phyloP scores from a whole-genome alignment of 1,284 basidiomycete species.

The Melampsora abietis-canadensis region DNA sequence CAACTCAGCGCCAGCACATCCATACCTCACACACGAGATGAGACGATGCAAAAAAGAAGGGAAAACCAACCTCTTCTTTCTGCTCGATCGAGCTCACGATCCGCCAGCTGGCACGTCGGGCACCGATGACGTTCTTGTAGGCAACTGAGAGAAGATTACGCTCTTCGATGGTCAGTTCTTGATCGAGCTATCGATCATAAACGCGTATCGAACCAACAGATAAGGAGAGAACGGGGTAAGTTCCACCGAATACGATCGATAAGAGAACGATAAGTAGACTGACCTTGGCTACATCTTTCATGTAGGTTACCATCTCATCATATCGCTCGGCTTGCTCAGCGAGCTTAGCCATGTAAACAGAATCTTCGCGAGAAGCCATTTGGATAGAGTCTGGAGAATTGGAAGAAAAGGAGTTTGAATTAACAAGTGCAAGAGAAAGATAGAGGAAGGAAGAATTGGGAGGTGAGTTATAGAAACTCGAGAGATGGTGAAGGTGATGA shows the following conservation, averaged over 20 bases:
- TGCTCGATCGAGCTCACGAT: slow-evolving; percentile 58
- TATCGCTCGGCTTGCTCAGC: slow-evolving; percentile 75
- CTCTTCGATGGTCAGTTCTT: slow-evolving; percentile 57
- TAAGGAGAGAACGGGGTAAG: slow-evolving; percentile 1
- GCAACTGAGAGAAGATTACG: slow-evolving; percentile 58
- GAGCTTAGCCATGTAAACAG: slow-evolving; percentile 98
- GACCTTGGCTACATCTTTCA: slow-evolving; percentile 80
- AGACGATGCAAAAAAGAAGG: not conserved
- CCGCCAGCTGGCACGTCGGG: slow-evolving; percentile 58
- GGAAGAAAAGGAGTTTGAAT: slow-evolving; percentile 6
- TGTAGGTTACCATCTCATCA: slow-evolving; percentile 95
- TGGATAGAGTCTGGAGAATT: slow-evolving; percentile 1
- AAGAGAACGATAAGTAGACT: not conserved
- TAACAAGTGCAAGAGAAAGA: slow-evolving; percentile 2
- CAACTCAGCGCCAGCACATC: not conserved
- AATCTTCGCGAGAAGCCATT: slow-evolving; percentile 73
- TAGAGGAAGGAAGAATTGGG: no score
- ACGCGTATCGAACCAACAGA: not conserved
- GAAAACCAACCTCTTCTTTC: slow-evolving; percentile 55
- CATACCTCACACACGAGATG: not conserved
- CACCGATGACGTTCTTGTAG: slow-evolving; percentile 58
- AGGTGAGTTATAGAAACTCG: no score
- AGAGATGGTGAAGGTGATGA: no score
- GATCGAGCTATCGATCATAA: slow-evolving; percentile 47
- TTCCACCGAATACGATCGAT: not conserved